phyloP scores from a whole-genome alignment of 106 monocot genomes.

The Phalaenopsis equestris region DNA sequence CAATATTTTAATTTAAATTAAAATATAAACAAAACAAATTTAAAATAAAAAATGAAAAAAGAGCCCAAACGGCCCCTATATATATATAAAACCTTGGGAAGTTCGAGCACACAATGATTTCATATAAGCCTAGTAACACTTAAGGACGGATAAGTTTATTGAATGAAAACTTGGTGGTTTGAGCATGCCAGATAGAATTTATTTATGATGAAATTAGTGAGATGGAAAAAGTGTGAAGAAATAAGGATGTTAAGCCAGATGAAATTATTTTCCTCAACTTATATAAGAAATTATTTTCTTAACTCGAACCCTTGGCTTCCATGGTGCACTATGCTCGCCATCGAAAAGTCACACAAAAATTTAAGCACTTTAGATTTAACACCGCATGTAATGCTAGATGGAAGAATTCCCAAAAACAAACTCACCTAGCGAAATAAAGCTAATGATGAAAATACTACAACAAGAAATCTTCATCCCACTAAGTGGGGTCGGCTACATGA shows the following conservation, averaged over 20 bases:
- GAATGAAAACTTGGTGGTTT: neutral
- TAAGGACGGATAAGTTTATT: neutral
- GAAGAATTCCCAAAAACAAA: neutral
- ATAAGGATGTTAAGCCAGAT: neutral
- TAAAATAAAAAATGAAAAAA: too few species aligned
- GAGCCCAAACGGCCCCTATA: neutral
- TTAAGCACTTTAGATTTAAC: neutral
- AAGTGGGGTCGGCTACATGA: too few species aligned
- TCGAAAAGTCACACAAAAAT: neutral
- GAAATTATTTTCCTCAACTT: neutral
- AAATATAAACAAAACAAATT: too few species aligned
- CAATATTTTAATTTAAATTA: too few species aligned
- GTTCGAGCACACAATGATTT: neutral
- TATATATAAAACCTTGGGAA: neutral
- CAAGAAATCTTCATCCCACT: too few species aligned
- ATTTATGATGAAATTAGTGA: neutral
- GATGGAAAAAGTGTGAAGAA: neutral
- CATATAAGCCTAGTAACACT: neutral
- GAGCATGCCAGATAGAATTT: neutral
- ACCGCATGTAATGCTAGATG: neutral
- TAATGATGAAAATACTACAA: neutral
- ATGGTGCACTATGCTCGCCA: neutral
- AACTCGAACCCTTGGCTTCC: neutral
- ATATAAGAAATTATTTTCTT: neutral
- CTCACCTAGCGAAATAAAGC: neutral